Percentiles rank a stretch among this genome's conserved stretches.
Evolutionary conservation across 306 rosid species (phyloP).

Genomic region (Lablab purpureus): DNA sequence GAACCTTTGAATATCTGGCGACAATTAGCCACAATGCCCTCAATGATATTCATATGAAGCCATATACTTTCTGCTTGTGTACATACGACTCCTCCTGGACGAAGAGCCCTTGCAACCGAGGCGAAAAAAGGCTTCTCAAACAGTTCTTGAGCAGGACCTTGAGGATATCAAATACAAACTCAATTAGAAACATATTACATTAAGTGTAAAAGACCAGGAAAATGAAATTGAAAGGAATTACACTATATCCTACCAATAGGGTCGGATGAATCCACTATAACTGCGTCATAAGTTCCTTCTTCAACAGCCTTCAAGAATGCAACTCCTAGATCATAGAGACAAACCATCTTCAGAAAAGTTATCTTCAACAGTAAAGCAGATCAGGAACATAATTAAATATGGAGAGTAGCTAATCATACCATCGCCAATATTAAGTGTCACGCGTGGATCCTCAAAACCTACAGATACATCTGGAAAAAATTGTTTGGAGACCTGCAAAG

Average conservation of each 20-base stretch:
- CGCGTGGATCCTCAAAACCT: slow-evolving; percentile 89
- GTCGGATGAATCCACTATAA: slow-evolving; percentile 97
- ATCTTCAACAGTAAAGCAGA: neutral
- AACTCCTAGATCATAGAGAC: slow-evolving; percentile 70
- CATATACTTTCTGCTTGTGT: slow-evolving; percentile 99
- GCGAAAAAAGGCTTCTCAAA: slow-evolving; percentile 91
- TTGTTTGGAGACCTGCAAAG: slow-evolving; percentile 80
- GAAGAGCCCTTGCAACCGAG: slow-evolving; percentile 88
- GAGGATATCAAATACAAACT: slow-evolving; percentile 33
- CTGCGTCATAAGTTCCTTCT: slow-evolving; percentile 89
- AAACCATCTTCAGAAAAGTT: slow-evolving; percentile 36
- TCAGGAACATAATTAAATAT: slow-evolving; percentile 17
- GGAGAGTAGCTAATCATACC: slow-evolving; percentile 61
- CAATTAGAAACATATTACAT: neutral
- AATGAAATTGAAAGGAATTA: neutral
- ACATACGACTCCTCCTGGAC: slow-evolving; percentile 96
- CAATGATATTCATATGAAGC: slow-evolving; percentile 98
- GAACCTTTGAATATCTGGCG: slow-evolving; percentile 95
- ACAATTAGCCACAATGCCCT: slow-evolving; percentile 84
- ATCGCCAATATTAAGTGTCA: slow-evolving; percentile 83
- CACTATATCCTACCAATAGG: slow-evolving; percentile 73
- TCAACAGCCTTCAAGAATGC: slow-evolving; percentile 90
- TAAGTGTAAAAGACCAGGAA: neutral
- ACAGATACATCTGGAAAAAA: slow-evolving; percentile 84
- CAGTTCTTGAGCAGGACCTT: slow-evolving; percentile 99